These are phyloP conservation scores for Coemansia pectinata DNA, from an alignment of 192 early-diverging fungal species.

Conservation along the genomic window DNA sequence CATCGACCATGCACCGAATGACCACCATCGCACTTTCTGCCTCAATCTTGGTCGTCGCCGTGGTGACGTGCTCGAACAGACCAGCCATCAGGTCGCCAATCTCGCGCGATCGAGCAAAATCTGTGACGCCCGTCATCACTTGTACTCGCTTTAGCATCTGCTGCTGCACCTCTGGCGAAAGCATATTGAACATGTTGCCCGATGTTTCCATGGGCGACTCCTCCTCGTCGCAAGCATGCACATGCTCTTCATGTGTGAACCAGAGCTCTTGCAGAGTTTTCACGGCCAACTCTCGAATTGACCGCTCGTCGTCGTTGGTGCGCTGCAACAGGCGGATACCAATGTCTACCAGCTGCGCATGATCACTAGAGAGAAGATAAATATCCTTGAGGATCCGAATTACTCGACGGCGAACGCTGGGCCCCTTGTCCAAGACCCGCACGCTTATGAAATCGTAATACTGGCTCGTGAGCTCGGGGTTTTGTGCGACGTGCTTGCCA, in stretches of 20 bases:
- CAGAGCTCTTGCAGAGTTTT: slow-evolving; percentile 74
- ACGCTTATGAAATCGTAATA: slow-evolving; percentile 83
- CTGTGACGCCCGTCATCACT: slow-evolving; percentile 53
- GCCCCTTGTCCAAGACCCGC: slow-evolving; percentile 81
- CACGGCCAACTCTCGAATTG: slow-evolving; percentile 65
- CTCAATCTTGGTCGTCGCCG: slow-evolving; percentile 48
- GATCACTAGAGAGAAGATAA: slow-evolving; percentile 57
- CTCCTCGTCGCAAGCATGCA: slow-evolving; percentile 27
- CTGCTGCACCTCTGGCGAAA: slow-evolving; percentile 47
- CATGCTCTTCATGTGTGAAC: slow-evolving; percentile 58
- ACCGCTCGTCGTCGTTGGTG: slow-evolving; percentile 66
- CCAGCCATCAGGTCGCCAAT: slow-evolving; percentile 35
- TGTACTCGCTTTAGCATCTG: slow-evolving; percentile 43
- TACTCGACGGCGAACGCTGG: slow-evolving; percentile 86
- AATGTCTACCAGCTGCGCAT: slow-evolving; percentile 63
- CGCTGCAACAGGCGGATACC: slow-evolving; percentile 69
- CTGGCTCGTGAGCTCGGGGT: slow-evolving; percentile 63
- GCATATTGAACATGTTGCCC: slow-evolving; percentile 39
- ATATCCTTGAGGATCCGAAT: slow-evolving; percentile 78
- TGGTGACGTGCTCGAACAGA: slow-evolving; percentile 36
- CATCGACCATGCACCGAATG: slow-evolving; percentile 70
- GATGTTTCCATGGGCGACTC: slow-evolving; percentile 8
- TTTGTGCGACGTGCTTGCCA: slow-evolving; percentile 73
- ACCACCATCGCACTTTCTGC: slow-evolving; percentile 57
- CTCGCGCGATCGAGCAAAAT: slow-evolving; percentile 22